Percentiles rank a stretch among this genome's conserved stretches.
phyloP scores from a whole-genome alignment of 257 asterid species.

The Rauvolfia tetraphylla region DNA sequence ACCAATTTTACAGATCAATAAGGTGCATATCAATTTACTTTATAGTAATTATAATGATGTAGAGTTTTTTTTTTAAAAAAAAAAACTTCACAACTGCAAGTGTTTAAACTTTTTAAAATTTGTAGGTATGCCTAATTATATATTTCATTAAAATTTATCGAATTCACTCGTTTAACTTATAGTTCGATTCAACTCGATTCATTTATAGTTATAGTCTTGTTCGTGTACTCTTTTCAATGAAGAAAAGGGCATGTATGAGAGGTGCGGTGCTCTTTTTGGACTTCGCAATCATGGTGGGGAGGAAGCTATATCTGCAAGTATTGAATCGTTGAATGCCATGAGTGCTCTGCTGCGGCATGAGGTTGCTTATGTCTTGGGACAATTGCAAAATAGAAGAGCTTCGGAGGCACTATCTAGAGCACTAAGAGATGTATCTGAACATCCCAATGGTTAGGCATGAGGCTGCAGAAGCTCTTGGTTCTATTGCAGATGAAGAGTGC shows the following conservation, averaged over 20 bases:
- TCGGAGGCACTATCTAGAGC: conserved; percentile 71
- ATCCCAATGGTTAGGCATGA: conserved; percentile 99
- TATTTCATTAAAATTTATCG: no score
- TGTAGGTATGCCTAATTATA: no score
- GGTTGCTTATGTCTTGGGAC: conserved; percentile 98
- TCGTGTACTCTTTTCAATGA: conserved; percentile 65
- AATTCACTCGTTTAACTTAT: no score
- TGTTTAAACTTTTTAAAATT: no score
- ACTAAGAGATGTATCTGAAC: conserved; percentile 65
- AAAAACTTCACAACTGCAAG: no score
- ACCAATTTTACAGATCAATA: no score
- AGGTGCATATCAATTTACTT: no score
- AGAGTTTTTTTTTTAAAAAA: no score
- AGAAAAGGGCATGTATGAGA: conserved; percentile 77
- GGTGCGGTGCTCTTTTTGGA: conserved; percentile 92
- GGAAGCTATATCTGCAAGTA: conserved; percentile 73
- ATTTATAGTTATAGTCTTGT: no score
- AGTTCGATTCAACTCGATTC: no score
- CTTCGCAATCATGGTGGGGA: conserved; percentile 79
- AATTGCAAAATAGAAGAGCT: conserved; percentile 82
- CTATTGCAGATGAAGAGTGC: conserved; percentile 71
- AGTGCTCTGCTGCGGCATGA: conserved; percentile 96
- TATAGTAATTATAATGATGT: no score
- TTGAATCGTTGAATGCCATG: conserved; percentile 69
- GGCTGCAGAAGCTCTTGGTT: conserved; percentile 99